Evolutionary conservation across 2,329 filamentous ascomycete species (phyloP).

Genomic region (Celoporthe dispersa): DNA sequence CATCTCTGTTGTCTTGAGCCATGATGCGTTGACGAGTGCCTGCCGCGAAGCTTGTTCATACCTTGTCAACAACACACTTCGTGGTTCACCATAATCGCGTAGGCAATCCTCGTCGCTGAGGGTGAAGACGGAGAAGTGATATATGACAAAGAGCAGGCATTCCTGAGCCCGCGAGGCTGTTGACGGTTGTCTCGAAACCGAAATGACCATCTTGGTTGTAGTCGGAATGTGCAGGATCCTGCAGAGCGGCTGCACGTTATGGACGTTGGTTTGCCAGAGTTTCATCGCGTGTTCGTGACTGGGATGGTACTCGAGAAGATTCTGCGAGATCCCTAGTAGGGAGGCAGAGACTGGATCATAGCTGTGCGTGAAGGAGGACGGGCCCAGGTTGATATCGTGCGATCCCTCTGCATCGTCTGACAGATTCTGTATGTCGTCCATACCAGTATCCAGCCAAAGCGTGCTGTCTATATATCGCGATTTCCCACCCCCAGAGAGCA

Average conservation of each 20-base stretch:
- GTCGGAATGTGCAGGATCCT: conserved; percentile 37
- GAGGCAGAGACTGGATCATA: conserved; percentile 29
- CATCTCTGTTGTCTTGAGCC: conserved; percentile 56
- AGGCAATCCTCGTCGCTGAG: conserved; percentile 48
- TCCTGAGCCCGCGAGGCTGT: conserved; percentile 38
- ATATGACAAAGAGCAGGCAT: conserved; percentile 50
- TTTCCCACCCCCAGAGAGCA: conserved; percentile 39
- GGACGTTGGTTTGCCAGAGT: conserved; percentile 35
- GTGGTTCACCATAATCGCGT: conserved; percentile 41
- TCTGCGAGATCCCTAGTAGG: conserved; percentile 26
- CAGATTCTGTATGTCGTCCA: conserved; percentile 35
- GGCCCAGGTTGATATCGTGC: conserved; percentile 29
- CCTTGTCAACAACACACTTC: conserved; percentile 40
- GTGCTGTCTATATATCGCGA: conserved; percentile 48
- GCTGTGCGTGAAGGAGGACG: background rate
- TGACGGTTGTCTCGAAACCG: conserved; percentile 29
- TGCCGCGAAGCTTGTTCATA: conserved; percentile 50
- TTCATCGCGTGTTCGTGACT: conserved; percentile 31
- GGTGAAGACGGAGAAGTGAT: conserved; percentile 45
- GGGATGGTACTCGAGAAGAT: conserved; percentile 33
- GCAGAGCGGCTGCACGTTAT: conserved; percentile 36
- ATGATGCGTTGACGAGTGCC: conserved; percentile 54
- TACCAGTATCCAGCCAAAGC: conserved; percentile 36
- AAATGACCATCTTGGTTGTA: conserved; percentile 31
- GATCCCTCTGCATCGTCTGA: conserved; percentile 33